Percentiles rank a stretch among this genome's conserved stretches.
phyloP scores from a whole-genome alignment of 129 eudicot genomes.

The Flaveria linearis region DNA sequence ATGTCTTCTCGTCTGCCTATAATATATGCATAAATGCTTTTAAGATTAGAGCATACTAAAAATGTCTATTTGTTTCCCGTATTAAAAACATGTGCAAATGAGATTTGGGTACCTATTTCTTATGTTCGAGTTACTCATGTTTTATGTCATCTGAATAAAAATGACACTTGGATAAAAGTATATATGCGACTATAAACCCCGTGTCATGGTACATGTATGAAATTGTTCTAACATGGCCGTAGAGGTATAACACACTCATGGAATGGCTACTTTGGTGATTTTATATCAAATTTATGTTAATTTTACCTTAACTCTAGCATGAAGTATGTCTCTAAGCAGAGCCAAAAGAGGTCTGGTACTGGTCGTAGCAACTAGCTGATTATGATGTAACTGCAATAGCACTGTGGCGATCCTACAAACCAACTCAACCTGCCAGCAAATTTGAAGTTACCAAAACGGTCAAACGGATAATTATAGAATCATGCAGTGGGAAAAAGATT shows the following conservation, averaged over 20 bases:
- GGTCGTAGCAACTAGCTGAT: conserved; percentile 76
- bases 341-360: conserved; percentile 73
- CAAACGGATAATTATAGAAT: background rate
- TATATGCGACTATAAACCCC: background rate
- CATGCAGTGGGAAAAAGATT: background rate
- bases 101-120: background rate
- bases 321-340: conserved; percentile 74
- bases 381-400: conserved; percentile 73
- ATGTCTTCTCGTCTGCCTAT: background rate
- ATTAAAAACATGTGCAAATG: background rate
- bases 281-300: background rate
- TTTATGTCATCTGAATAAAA: background rate
- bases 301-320: conserved; percentile 84
- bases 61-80: background rate
- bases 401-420: conserved; percentile 76
- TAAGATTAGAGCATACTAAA: background rate
- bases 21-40: background rate
- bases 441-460: conserved; percentile 20
- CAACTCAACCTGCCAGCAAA: conserved; percentile 75
- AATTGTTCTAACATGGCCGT: background rate
- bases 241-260: background rate
- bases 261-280: background rate
- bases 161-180: background rate
- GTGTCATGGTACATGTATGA: background rate
- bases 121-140: background rate